Evolutionary conservation across 1,284 basidiomycete genomes (phyloP), one percentile per base, ranked within the genome.

Genomic region (Ceratobasidium sp.): DNA sequence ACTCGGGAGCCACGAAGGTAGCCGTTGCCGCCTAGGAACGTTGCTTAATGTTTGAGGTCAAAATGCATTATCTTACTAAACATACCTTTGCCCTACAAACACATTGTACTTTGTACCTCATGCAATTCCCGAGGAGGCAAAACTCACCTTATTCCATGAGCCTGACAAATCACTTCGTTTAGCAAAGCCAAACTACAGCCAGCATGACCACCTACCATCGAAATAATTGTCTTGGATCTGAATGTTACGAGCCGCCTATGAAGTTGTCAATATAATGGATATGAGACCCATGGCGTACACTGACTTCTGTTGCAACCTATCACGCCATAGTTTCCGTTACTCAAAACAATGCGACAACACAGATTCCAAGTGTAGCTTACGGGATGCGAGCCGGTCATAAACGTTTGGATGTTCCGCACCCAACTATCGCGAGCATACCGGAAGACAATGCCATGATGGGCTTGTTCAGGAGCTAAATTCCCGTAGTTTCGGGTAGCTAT

Each of bases 151-250:
- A 27, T 70, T 70, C 69, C 69, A 70, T 32, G 69, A 10, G n/a
- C 69, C 69, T 70, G 42, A 25, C 40, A 8, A n/a, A n/a, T n/a
- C n/a, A n/a, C 34, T 50, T 12, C 2, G 15, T 7, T 2, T 25
- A 50, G 53, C 20, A 56, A 31, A 20, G 31, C 10, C 10, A 34
- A n/a, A n/a, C n/a, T 34, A 15, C 12, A n/a, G 15, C 27, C 7
- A 22, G 15, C 25, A 20, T 17, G 12, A 25, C 6, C 22, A 43
- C 69, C 25, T 38, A 65, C 69, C 69, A 42, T 70, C 69, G 31
- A 70, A 70, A 42, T 65, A 70, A 40, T 70, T 70, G 35, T 70
- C 69, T 42, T 70, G 69, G 35, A 70, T 65, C 45, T 70, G 69
- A 20, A 70, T 54, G 29, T 64, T 62, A 17, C 52, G 27, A 29